Evolutionary conservation across 805 yeast genomes (phyloP).

Genomic region (Babjeviella inositovora): DNA sequence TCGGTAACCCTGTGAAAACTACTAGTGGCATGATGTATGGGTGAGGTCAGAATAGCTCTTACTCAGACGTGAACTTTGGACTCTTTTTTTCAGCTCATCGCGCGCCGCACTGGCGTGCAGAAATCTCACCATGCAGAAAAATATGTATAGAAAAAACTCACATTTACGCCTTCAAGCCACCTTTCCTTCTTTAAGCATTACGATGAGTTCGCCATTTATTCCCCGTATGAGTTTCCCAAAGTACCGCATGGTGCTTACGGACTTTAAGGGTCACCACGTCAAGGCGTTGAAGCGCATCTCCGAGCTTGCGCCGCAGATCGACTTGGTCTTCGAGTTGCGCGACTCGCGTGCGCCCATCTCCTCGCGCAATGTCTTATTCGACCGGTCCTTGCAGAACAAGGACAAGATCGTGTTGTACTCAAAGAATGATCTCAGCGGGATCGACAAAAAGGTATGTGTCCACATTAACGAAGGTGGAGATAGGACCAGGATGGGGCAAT

Average conservation of each 20-base stretch:
- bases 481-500: no score
- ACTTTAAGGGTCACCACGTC: conserved; percentile 84
- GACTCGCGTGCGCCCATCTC: conserved; percentile 85
- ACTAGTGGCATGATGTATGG: conserved; percentile 58
- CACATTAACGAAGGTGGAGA: neutral
- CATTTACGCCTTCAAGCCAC: no score
- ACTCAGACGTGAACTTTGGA: neutral
- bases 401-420: conserved; percentile 57
- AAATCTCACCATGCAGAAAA: no score
- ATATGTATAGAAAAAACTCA: no score
- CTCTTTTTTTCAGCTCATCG: neutral
- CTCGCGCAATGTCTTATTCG: conserved; percentile 69
- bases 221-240: conserved; percentile 68
- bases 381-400: conserved; percentile 37
- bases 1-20: conserved; percentile 72
- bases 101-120: no score
- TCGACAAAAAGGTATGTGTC: conserved; percentile 15
- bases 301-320: conserved; percentile 62
- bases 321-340: conserved; percentile 68
- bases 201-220: conserved; percentile 21
- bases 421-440: conserved; percentile 47
- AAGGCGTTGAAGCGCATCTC: conserved; percentile 58
- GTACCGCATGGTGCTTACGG: conserved; percentile 53
- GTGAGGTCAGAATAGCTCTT: neutral
- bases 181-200: no score